Evolutionary conservation across 2,329 filamentous ascomycete species (phyloP).

Genomic region (Hypoxylon sp.): DNA sequence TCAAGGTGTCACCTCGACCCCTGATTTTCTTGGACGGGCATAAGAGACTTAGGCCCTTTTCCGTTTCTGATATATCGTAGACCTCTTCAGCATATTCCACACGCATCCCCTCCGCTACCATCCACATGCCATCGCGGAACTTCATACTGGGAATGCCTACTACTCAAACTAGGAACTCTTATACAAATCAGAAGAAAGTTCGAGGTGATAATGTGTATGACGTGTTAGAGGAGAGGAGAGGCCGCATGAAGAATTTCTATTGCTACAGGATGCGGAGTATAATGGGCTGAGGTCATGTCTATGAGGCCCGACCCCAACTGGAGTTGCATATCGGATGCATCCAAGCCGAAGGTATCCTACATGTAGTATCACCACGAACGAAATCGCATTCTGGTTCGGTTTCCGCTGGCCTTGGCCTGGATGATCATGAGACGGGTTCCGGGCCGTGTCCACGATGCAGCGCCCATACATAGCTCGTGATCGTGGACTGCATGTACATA

Average conservation of each 20-base stretch:
- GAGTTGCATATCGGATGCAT: constrained; percentile 26
- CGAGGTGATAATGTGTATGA: not conserved
- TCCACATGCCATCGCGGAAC: constrained; percentile 74
- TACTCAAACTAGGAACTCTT: not conserved
- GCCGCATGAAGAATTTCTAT: constrained; percentile 6
- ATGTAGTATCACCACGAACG: constrained; percentile 13
- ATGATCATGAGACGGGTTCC: constrained; percentile 29
- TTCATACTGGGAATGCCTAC: constrained; percentile 55
- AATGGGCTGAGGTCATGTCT: constrained; percentile 1
- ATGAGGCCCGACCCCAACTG: constrained; percentile 19
- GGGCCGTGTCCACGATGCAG: constrained; percentile 37
- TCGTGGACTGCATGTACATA: no score
- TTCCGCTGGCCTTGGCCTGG: constrained; percentile 13
- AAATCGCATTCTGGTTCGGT: not conserved
- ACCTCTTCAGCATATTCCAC: constrained; percentile 74
- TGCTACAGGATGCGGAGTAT: constrained; percentile 9
- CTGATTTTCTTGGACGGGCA: constrained; percentile 66
- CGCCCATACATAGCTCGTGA: constrained; percentile 12
- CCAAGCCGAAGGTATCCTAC: no score
- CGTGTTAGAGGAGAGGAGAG: not conserved
- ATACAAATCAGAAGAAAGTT: not conserved
- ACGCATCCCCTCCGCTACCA: constrained; percentile 66
- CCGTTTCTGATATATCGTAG: constrained; percentile 59
- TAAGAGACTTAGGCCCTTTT: constrained; percentile 61
- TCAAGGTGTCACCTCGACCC: constrained; percentile 63